Evolutionary conservation across 2,329 filamentous ascomycete genomes (phyloP).

Genomic region (Thelonectria discophora): DNA sequence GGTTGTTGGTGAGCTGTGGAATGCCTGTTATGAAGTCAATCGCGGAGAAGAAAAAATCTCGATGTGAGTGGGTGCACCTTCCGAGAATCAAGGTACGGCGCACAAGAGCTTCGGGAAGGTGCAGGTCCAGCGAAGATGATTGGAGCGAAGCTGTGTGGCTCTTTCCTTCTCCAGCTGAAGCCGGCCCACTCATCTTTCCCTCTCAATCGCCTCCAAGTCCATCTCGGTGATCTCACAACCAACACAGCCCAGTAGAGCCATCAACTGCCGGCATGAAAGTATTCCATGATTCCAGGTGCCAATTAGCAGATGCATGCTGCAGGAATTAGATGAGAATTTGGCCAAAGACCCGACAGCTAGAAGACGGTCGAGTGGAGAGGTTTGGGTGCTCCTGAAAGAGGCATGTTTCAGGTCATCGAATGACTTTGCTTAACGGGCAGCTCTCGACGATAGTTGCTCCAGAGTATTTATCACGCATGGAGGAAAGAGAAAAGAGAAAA

Average conservation of each 20-base stretch:
- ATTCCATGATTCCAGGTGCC: no score
- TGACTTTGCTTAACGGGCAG: not conserved
- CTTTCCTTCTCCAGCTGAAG: constrained; percentile 8
- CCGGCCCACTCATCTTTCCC: constrained; percentile 12
- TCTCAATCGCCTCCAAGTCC: not conserved
- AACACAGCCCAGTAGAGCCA: no score
- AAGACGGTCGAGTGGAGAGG: not conserved
- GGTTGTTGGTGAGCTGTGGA: constrained; percentile 13
- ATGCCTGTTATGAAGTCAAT: constrained; percentile 13
- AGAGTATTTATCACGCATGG: not conserved
- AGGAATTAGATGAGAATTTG: constrained; percentile 2
- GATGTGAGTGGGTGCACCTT: constrained; percentile 17
- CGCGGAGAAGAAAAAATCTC: constrained; percentile 15
- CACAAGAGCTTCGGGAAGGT: constrained; percentile 4
- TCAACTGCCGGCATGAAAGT: no score
- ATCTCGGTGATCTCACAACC: no score
- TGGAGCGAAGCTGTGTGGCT: constrained; percentile 12
- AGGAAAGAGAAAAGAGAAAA: not conserved
- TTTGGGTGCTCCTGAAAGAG: constrained; percentile 1
- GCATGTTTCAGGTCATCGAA: constrained; percentile 10
- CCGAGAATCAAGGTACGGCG: not conserved
- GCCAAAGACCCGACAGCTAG: constrained; percentile 1
- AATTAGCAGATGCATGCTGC: not conserved
- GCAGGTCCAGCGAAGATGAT: not conserved
- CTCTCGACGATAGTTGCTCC: no score